Conservation (phyloP, 345 rosid species). For the Mallotus nudiflorus region DNA sequence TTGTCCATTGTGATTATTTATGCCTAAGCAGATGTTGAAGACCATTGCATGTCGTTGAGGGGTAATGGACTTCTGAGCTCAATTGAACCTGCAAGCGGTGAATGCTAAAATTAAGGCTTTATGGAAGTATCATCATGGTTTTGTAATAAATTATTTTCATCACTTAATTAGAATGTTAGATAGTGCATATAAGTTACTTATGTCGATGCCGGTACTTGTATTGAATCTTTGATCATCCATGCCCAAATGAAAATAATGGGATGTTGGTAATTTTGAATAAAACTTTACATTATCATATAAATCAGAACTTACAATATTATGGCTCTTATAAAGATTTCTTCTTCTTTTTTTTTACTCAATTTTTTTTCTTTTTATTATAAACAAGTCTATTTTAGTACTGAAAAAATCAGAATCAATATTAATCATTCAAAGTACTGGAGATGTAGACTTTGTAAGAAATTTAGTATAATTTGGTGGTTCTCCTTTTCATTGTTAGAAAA, state of each 20-base stretch:
- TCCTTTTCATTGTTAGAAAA: too few relatives aligned
- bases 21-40: constrained; percentile 89
- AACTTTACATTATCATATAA: neutral
- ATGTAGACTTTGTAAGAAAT: too few relatives aligned
- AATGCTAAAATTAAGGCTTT: constrained; percentile 53
- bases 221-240: constrained; percentile 13
- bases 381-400: too few relatives aligned
- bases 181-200: constrained; percentile 37
- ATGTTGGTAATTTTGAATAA: constrained; percentile 36
- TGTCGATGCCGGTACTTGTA: constrained; percentile 19
- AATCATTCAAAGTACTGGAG: too few relatives aligned
- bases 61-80: constrained; percentile 95
- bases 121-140: neutral
- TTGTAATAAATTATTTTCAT: constrained; percentile 10
- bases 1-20: constrained; percentile 85
- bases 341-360: too few relatives aligned
- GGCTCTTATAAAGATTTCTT: too few relatives aligned
- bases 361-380: too few relatives aligned
- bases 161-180: constrained; percentile 19
- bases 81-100: constrained; percentile 87
- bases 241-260: constrained; percentile 20
- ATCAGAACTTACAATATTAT: neutral
- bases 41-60: constrained; percentile 90
- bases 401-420: too few relatives aligned
- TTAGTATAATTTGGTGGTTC: too few relatives aligned